Percentiles rank a stretch among this genome's conserved stretches.
Evolutionary conservation across 129 eudicot genomes (phyloP).

Genomic region (Deinandra increscens): DNA sequence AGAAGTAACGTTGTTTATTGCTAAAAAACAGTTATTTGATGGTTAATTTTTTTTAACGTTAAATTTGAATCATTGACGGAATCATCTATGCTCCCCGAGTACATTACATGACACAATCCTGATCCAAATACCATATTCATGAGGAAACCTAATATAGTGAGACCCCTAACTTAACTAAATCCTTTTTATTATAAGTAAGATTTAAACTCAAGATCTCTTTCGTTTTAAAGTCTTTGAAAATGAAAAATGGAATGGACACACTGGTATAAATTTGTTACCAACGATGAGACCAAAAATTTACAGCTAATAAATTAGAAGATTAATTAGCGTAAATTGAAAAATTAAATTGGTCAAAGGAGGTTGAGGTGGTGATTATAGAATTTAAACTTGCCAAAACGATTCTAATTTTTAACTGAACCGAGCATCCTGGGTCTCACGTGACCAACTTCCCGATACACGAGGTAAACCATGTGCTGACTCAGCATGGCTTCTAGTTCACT

Average conservation of each 20-base stretch:
- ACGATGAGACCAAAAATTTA: slow-evolving; percentile 20
- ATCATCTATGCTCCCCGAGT: too few species aligned
- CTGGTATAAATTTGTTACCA: slow-evolving; percentile 19
- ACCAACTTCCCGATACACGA: slow-evolving; percentile 56
- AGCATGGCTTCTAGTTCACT: slow-evolving; percentile 44
- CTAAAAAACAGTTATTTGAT: too few species aligned
- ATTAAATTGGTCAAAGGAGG: slow-evolving; percentile 43
- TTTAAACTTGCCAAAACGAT: slow-evolving; percentile 56
- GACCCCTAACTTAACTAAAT: too few species aligned
- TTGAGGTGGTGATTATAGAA: slow-evolving; percentile 15
- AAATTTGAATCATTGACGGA: too few species aligned
- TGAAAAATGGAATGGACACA: slow-evolving; percentile 12
- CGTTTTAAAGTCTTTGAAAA: too few species aligned
- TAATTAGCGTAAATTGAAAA: not conserved
- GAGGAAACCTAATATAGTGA: too few species aligned
- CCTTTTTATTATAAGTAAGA: too few species aligned
- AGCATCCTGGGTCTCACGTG: slow-evolving; percentile 98
- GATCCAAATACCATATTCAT: too few species aligned
- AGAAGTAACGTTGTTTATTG: too few species aligned
- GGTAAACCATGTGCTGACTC: slow-evolving; percentile 55
- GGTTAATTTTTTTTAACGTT: too few species aligned
- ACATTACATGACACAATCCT: too few species aligned
- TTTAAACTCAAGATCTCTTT: too few species aligned
- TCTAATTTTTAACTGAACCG: slow-evolving; percentile 53
- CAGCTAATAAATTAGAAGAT: slow-evolving; percentile 13